Conservation (phyloP, 331 rosid genomes). For the Malus hybrid region DNA sequence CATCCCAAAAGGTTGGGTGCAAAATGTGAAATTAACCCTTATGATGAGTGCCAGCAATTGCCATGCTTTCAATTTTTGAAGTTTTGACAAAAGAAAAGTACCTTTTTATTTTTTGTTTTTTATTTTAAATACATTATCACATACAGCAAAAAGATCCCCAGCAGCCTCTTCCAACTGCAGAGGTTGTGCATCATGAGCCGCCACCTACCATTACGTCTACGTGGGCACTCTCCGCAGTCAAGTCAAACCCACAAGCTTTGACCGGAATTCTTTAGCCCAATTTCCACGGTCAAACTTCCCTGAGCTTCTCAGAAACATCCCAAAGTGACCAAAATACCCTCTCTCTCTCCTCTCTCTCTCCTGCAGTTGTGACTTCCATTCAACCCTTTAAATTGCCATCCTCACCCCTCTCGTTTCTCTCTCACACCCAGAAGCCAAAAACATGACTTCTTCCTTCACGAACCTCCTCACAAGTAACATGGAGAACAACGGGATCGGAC, state of each 20-base stretch:
- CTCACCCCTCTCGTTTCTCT: background rate
- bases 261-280: slow-evolving; percentile 10
- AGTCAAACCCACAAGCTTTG: slow-evolving; percentile 92
- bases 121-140: too few relatives aligned
- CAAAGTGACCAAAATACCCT: background rate
- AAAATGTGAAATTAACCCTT: too few relatives aligned
- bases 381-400: background rate
- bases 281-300: slow-evolving; percentile 83
- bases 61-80: too few relatives aligned
- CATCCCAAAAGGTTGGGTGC: too few relatives aligned
- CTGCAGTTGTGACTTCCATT: background rate
- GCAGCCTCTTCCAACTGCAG: too few relatives aligned
- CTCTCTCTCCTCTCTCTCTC: background rate
- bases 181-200: slow-evolving; percentile 1
- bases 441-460: slow-evolving; percentile 43
- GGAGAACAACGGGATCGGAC: slow-evolving; percentile 23
- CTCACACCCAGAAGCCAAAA: background rate
- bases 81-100: too few relatives aligned
- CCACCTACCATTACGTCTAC: slow-evolving; percentile 1
- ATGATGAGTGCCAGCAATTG: too few relatives aligned
- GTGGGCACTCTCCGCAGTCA: background rate
- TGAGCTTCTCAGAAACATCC: slow-evolving; percentile 38
- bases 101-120: too few relatives aligned
- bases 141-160: too few relatives aligned
- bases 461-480: slow-evolving; percentile 34